Base-by-base conservation (phyloP, 352 stramenopile genomes). In the Phytophthora ramorum region DNA sequence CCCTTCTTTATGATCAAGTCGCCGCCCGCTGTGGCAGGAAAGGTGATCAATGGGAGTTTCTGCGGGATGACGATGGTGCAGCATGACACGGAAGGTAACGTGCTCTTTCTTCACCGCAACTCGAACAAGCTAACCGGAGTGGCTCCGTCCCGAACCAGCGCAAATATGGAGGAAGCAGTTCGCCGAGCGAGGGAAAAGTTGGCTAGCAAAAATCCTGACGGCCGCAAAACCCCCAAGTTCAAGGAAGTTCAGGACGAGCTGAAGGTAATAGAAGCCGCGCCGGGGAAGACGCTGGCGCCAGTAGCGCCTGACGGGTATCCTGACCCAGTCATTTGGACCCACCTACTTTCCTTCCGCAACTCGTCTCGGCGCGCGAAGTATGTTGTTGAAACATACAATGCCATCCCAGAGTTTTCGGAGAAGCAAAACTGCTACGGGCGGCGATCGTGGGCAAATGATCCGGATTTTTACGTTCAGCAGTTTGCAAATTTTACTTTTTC, bases 331-430 rank as follows among this genome's bases (percentile, higher is more conserved):
- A 75, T 91, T 58, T 86, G 81, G 76, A 90, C 82, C 4, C 80
- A 91, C 45, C 50, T 93, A 41, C 56, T 87, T 56, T 74, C 81
- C n/a, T 82, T 92, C 68, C 79, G 83, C 7, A 48, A 70, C 62
- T 8, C 64, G 7, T 74, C 69, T 0, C 52, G 48, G 3, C 64
- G 68, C 1, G 45, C 28, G 16, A 66, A 85, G 41, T 90, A 83
- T 58, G 48, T 66, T 17, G 74, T 90, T 40, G 75, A 88, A 40
- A 85, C 84, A 51, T 90, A 75, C 45, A 70, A 82, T 20, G 72
- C 56, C 17, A 46, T 56, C 12, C 55, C 66, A 7, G 58, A 59
- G 7, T 79, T 84, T 34, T 58, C 71, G 4, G 58, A 72, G n/a
- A 64, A 71, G 13, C 81, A 87, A 63, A 81, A 70, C 58, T 90